phyloP scores from a whole-genome alignment of 2,329 filamentous ascomycete genomes.

The Alternaria angustiovoidea region DNA sequence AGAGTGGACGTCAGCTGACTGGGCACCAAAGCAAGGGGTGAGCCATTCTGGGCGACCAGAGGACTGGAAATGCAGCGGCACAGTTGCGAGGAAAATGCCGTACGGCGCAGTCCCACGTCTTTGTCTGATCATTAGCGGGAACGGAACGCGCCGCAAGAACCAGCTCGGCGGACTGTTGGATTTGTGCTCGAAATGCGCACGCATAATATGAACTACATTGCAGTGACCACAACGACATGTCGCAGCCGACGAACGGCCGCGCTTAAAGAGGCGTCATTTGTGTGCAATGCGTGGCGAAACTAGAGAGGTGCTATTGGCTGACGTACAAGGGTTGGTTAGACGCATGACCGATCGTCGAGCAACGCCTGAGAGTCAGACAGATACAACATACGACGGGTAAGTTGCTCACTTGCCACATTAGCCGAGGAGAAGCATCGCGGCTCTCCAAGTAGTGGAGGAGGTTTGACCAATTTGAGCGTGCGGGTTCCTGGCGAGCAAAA shows the following conservation, averaged over 20 bases:
- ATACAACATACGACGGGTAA: constrained; percentile 22
- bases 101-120: constrained; percentile 27
- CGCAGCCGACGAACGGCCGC: constrained; percentile 26
- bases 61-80: constrained; percentile 11
- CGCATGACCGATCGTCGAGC: constrained; percentile 27
- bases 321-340: constrained; percentile 41
- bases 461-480: constrained; percentile 8
- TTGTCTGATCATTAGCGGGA: constrained; percentile 37
- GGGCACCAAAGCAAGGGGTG: constrained; percentile 15
- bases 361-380: constrained; percentile 11
- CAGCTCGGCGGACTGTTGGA: constrained; percentile 29
- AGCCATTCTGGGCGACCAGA: constrained; percentile 1
- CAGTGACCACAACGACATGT: constrained; percentile 8
- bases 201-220: neutral
- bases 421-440: constrained; percentile 24
- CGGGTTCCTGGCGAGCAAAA: constrained; percentile 20
- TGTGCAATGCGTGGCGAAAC: constrained; percentile 20
- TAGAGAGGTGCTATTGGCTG: constrained; percentile 21
- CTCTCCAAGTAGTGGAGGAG: constrained; percentile 17
- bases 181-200: constrained; percentile 6
- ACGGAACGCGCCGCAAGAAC: constrained; percentile 37
- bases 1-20: constrained; percentile 18
- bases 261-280: constrained; percentile 21
- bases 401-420: constrained; percentile 24
- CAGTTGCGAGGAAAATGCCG: constrained; percentile 6